Percentiles rank a stretch among this genome's conserved stretches.
Conservation (phyloP, 306 rosid genomes). For the peach (Prunus persica) region DNA sequence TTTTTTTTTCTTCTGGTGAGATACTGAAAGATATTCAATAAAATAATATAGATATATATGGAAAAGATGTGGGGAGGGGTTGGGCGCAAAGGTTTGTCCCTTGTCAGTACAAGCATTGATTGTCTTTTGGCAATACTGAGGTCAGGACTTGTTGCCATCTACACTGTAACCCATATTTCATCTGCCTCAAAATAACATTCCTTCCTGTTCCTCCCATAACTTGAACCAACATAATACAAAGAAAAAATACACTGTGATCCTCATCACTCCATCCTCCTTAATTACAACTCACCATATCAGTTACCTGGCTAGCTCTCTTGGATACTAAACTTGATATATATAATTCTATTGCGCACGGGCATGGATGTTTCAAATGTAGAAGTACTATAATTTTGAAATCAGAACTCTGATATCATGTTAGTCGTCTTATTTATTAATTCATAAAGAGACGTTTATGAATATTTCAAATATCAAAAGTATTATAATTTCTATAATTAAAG, state of each 20-base stretch:
- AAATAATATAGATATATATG: background rate
- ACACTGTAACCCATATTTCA: slow-evolving; percentile 2
- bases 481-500: no score
- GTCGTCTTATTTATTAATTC: no score
- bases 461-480: no score
- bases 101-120: slow-evolving; percentile 45
- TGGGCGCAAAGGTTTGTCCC: slow-evolving; percentile 31
- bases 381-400: no score
- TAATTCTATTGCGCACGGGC: no score
- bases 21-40: background rate
- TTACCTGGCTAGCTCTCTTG: no score
- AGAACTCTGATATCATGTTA: no score
- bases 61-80: slow-evolving; percentile 19
- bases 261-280: background rate
- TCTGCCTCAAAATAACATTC: background rate
- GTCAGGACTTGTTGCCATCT: background rate
- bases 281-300: no score
- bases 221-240: background rate
- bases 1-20: background rate
- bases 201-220: background rate
- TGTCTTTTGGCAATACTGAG: slow-evolving; percentile 41
- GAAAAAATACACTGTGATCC: background rate
- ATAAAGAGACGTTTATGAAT: no score
- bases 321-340: no score
- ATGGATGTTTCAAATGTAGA: no score